Conservation (phyloP, 495 filamentous ascomycete species). For the Talaromyces proteolyticus region DNA sequence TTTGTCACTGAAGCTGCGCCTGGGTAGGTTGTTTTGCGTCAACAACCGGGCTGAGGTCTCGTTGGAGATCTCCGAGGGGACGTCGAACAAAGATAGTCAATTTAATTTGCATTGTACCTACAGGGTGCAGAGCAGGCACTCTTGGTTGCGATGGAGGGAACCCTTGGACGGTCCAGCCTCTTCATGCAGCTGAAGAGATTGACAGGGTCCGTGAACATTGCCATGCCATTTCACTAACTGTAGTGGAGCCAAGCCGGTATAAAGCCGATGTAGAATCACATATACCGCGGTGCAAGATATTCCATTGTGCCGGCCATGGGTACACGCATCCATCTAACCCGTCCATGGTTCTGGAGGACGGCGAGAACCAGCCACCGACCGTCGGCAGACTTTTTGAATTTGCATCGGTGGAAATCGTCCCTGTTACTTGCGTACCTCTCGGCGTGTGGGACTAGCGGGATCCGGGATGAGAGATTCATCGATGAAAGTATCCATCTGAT, state of each 20-base stretch:
- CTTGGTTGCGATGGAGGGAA: background rate
- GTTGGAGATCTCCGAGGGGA: no score
- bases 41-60: no score
- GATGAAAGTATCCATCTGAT: slow-evolving; percentile 31
- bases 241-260: background rate
- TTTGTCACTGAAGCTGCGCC: no score
- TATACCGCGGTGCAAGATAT: background rate
- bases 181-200: background rate
- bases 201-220: background rate
- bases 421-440: background rate
- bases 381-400: background rate
- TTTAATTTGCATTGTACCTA: no score
- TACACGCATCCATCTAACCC: background rate
- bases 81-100: no score
- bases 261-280: background rate
- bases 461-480: slow-evolving; percentile 4
- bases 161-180: background rate
- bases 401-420: background rate
- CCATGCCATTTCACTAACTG: background rate
- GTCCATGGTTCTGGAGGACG: background rate
- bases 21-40: no score
- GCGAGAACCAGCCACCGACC: background rate
- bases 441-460: background rate
- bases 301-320: slow-evolving; percentile 1
- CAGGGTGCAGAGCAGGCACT: no score